Conservation (phyloP, 108 stramenopile genomes). For the Cyclostephanos tholiformis region DNA sequence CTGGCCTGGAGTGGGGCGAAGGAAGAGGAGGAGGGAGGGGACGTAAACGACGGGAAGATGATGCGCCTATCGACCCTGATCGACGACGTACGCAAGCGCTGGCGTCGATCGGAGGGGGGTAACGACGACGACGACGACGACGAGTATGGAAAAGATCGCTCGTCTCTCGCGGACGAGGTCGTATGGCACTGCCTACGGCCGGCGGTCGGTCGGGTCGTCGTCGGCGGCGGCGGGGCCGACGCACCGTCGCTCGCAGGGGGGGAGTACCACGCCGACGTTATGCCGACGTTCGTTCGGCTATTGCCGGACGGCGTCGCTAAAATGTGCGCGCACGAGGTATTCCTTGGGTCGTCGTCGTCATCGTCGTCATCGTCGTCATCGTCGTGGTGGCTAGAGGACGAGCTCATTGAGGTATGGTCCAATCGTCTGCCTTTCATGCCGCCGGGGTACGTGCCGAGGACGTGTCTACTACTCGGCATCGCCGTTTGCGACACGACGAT, state of each 20-base stretch:
- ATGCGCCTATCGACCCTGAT: conserved; percentile 28
- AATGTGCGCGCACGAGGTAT: conserved; percentile 40
- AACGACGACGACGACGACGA: conserved; percentile 1
- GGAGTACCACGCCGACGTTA: conserved; percentile 2
- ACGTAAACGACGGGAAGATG: not conserved
- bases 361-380: not conserved
- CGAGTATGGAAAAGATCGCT: too few species aligned
- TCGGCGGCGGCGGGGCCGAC: not conserved
- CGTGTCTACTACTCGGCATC: conserved; percentile 30
- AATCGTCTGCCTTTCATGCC: conserved; percentile 34
- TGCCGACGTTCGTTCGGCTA: conserved; percentile 31
- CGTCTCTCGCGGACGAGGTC: conserved; percentile 21
- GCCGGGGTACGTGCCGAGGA: conserved; percentile 22
- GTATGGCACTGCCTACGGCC: conserved; percentile 48
- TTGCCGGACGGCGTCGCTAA: conserved; percentile 32
- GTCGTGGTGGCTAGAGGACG: conserved; percentile 24
- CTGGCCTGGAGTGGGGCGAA: conserved; percentile 22
- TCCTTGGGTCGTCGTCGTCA: conserved; percentile 29
- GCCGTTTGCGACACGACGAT: conserved; percentile 19
- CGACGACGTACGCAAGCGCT: conserved; percentile 37
- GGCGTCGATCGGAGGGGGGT: conserved; percentile 39
- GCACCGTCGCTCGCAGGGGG: not conserved
- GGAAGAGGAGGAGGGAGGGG: conserved; percentile 3
- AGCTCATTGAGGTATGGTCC: conserved; percentile 44
- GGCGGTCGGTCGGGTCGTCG: not conserved